These are phyloP conservation scores for Meyerozyma athensensis DNA, from an alignment of 1,139 yeast species.

Conservation along the genomic window DNA sequence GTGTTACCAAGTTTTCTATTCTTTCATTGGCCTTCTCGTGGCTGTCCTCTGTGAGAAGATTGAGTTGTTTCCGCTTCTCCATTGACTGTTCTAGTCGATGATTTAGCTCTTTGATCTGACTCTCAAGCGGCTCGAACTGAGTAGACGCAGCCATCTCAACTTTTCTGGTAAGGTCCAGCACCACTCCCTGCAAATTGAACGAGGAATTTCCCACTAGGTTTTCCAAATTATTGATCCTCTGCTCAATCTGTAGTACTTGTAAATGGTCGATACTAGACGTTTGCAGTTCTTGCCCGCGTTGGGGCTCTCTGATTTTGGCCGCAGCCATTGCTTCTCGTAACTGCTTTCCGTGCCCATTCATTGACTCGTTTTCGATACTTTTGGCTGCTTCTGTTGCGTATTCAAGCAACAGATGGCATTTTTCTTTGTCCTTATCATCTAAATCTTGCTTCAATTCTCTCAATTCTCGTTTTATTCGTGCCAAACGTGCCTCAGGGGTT, in stretches of 20 bases:
- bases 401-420: constrained; percentile 5
- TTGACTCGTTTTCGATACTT: neutral
- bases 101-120: neutral
- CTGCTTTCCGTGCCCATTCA: neutral
- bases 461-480: constrained; percentile 12
- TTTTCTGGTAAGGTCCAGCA: neutral
- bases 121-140: neutral
- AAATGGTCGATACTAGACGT: neutral
- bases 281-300: no score
- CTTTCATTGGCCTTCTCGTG: constrained; percentile 7
- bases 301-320: no score
- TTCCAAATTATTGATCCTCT: neutral
- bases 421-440: constrained; percentile 7
- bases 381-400: neutral
- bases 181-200: neutral
- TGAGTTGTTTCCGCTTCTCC: constrained; percentile 10
- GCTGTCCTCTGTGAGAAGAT: constrained; percentile 2
- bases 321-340: neutral
- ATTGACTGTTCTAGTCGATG: constrained; percentile 8
- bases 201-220: neutral
- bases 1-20: constrained; percentile 7
- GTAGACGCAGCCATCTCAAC: neutral
- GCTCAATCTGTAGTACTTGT: neutral
- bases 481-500: constrained; percentile 10
- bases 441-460: constrained; percentile 7